phyloP scores from a whole-genome alignment of 2,329 filamentous ascomycete species.

The Intubia oerlemansii region DNA sequence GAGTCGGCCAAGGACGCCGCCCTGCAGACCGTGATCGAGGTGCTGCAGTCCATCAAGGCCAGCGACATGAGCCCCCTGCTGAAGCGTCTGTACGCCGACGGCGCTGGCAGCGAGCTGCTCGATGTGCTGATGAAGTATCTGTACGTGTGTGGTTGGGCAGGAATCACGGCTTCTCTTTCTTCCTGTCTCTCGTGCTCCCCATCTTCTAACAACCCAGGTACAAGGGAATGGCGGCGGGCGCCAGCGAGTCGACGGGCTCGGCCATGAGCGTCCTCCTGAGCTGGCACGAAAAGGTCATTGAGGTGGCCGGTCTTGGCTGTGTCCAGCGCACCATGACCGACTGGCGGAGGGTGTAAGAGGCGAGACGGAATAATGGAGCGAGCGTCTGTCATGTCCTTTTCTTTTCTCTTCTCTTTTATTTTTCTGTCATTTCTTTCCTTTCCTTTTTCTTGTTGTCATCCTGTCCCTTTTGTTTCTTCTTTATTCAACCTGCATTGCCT shows the following conservation, averaged over 20 bases:
- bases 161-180: background rate
- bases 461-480: no score
- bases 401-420: no score
- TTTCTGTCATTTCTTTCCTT: background rate
- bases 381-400: background rate
- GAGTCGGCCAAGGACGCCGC: slow-evolving; percentile 54
- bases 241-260: slow-evolving; percentile 51
- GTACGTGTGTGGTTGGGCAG: slow-evolving; percentile 29
- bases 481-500: background rate
- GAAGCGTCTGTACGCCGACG: slow-evolving; percentile 54
- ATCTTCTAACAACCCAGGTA: slow-evolving; percentile 30
- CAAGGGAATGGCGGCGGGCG: slow-evolving; percentile 58
- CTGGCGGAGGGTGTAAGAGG: slow-evolving; percentile 65
- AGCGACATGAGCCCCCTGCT: slow-evolving; percentile 86
- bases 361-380: no score
- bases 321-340: slow-evolving; percentile 94
- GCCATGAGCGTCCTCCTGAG: slow-evolving; percentile 93
- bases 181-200: background rate
- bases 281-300: slow-evolving; percentile 97
- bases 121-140: slow-evolving; percentile 97
- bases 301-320: slow-evolving; percentile 75
- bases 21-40: slow-evolving; percentile 72
- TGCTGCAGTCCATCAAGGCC: slow-evolving; percentile 88
- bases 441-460: background rate
- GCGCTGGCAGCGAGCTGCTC: slow-evolving; percentile 63